These are phyloP conservation scores for Nitzschia putrida DNA, from an alignment of 108 stramenopile species.

Conservation along the genomic window DNA sequence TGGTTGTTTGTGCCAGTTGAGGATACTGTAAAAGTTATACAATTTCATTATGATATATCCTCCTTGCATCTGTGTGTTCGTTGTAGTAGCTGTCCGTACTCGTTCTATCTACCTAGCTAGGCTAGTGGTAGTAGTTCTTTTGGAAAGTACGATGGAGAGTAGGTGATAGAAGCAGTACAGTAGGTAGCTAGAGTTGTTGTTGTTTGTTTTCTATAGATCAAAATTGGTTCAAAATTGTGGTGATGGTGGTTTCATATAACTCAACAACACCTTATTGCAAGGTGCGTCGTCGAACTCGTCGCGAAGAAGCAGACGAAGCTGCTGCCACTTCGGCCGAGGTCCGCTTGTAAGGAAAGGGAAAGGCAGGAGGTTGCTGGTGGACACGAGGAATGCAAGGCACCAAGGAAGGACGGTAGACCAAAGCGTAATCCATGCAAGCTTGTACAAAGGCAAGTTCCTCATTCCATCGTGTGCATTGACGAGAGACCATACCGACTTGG, in stretches of 20 bases:
- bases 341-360: constrained; percentile 20
- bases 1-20: too few relatives aligned
- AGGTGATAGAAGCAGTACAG: neutral
- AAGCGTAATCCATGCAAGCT: constrained; percentile 21
- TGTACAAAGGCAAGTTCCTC: constrained; percentile 28
- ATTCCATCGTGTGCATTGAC: constrained; percentile 20
- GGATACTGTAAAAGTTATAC: too few relatives aligned
- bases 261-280: neutral
- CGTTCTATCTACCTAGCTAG: too few relatives aligned
- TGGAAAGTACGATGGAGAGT: neutral
- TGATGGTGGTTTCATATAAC: too few relatives aligned
- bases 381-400: neutral
- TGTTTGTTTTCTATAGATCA: neutral
- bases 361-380: constrained; percentile 3
- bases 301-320: neutral
- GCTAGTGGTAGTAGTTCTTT: neutral
- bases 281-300: constrained; percentile 12
- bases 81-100: too few relatives aligned
- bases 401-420: constrained; percentile 5
- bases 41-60: too few relatives aligned
- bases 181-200: neutral
- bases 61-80: too few relatives aligned
- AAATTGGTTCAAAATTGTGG: constrained; percentile 2
- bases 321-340: neutral
- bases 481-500: constrained; percentile 2